phyloP scores from a whole-genome alignment of 441 rosid genomes.

The Geranium incanum region DNA sequence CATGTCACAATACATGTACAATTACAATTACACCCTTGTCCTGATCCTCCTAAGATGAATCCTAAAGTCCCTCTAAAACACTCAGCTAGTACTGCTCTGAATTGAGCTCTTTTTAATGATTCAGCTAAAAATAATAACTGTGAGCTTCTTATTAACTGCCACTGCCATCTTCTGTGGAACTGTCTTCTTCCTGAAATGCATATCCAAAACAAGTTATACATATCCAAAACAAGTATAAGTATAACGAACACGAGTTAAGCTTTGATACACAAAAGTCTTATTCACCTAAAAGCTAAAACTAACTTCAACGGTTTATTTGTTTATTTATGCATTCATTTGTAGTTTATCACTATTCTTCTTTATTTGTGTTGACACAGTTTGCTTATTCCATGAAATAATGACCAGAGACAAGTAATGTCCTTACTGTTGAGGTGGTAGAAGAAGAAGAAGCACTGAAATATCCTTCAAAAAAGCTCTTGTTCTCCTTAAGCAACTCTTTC shows the following conservation, averaged over 20 bases:
- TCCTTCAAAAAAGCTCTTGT: slow-evolving; percentile 36
- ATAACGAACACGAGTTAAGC: not conserved
- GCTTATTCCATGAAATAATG: too few species aligned
- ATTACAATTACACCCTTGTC: not conserved
- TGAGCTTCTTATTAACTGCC: not conserved
- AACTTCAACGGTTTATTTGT: too few species aligned
- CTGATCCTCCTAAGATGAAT: not conserved
- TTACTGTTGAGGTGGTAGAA: slow-evolving; percentile 13
- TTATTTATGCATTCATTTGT: too few species aligned
- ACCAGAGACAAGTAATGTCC: not conserved
- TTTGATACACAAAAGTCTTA: too few species aligned
- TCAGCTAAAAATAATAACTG: not conserved
- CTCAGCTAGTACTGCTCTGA: not conserved
- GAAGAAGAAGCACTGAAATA: slow-evolving; percentile 27
- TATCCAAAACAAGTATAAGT: not conserved
- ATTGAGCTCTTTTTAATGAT: not conserved
- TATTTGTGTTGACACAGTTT: not conserved
- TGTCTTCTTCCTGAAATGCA: not conserved
- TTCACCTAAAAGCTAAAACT: too few species aligned
- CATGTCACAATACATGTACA: not conserved
- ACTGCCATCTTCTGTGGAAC: not conserved
- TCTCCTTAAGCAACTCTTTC: slow-evolving; percentile 46
- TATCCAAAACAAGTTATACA: too few species aligned
- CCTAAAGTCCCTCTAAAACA: not conserved
- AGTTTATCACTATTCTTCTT: not conserved